Evolutionary conservation across 495 filamentous ascomycete genomes (phyloP).

Genomic region (Ramalina peruviana): DNA sequence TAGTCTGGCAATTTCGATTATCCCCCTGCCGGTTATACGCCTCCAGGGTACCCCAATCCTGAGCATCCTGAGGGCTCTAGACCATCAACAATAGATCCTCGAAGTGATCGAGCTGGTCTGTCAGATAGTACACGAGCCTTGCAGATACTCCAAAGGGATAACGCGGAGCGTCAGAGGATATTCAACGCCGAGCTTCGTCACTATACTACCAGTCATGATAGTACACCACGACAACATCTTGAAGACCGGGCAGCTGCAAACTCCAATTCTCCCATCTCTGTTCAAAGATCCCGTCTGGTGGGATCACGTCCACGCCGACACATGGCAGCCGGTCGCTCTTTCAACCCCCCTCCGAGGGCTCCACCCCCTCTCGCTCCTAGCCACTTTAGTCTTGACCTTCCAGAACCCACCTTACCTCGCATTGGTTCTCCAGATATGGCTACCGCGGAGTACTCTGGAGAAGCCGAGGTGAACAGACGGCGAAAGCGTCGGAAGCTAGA

Average conservation of each 20-base stretch:
- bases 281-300: conserved; percentile 8
- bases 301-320: background rate
- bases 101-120: background rate
- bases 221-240: background rate
- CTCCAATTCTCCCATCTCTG: conserved; percentile 12
- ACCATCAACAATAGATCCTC: background rate
- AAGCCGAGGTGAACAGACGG: conserved; percentile 28
- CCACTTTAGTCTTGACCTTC: conserved; percentile 11
- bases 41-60: background rate
- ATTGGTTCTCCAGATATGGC: conserved; percentile 26
- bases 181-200: background rate
- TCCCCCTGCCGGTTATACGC: conserved; percentile 6
- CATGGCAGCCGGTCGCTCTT: background rate
- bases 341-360: background rate
- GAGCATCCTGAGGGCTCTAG: background rate
- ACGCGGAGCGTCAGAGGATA: background rate
- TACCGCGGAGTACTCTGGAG: conserved; percentile 23
- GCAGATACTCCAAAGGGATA: background rate
- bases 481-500: conserved; percentile 69
- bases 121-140: background rate
- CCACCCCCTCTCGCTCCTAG: background rate
- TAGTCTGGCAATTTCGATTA: conserved; percentile 50
- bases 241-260: conserved; percentile 1
- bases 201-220: background rate
- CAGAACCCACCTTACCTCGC: conserved; percentile 32